Evolutionary conservation across 495 filamentous ascomycete genomes (phyloP).

Genomic region (Xylaria curta): DNA sequence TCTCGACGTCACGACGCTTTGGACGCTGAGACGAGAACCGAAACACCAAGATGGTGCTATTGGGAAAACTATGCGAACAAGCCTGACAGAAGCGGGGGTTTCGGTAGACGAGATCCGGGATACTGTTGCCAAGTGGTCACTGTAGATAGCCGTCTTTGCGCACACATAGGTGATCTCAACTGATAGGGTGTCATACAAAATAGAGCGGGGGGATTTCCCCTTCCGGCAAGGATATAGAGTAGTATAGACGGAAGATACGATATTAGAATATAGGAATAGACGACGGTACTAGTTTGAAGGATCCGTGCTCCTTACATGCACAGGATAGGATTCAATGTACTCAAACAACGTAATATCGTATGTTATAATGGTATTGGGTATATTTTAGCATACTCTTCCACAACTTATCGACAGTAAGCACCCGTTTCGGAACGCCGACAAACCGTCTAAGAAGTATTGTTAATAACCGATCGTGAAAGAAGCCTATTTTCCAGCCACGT

Average conservation of each 20-base stretch:
- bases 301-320: background rate
- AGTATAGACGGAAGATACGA: background rate
- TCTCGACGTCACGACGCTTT: conserved; percentile 56
- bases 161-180: background rate
- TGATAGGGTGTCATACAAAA: background rate
- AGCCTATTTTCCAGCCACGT: background rate
- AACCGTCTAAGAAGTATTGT: conserved; percentile 9
- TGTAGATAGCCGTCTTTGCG: background rate
- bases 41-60: conserved; percentile 14
- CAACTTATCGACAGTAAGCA: background rate
- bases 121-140: conserved; percentile 34
- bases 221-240: background rate
- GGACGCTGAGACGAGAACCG: conserved; percentile 49
- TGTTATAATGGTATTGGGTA: conserved; percentile 1
- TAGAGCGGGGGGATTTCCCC: background rate
- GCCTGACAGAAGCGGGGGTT: conserved; percentile 40
- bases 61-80: conserved; percentile 30
- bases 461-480: background rate
- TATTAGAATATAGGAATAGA: conserved; percentile 8
- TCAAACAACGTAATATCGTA: background rate
- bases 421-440: conserved; percentile 13
- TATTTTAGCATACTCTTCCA: conserved; percentile 3
- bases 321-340: background rate
- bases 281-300: background rate
- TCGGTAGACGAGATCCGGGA: conserved; percentile 28